phyloP scores from a whole-genome alignment of 306 rosid genomes.

The Argentina anserina region DNA sequence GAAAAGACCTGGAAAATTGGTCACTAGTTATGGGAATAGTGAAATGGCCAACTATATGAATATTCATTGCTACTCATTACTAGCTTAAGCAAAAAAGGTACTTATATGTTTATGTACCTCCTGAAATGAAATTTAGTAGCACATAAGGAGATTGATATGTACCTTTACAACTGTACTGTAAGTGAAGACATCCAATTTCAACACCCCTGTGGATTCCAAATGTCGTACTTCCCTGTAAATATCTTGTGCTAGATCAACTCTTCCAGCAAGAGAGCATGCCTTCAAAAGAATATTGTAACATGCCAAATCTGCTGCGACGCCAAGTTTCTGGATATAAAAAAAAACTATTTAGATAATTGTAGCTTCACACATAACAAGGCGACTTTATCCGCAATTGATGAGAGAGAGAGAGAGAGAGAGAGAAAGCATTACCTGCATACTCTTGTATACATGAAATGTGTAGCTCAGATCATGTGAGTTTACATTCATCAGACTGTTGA shows the following conservation, averaged over 20 bases:
- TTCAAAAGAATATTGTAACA: slow-evolving; percentile 88
- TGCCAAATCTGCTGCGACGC: slow-evolving; percentile 69
- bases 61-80: neutral
- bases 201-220: slow-evolving; percentile 66
- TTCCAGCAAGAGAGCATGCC: slow-evolving; percentile 86
- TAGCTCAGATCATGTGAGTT: slow-evolving; percentile 80
- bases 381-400: neutral
- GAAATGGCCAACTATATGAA: slow-evolving; percentile 1
- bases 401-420: slow-evolving; percentile 18
- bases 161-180: slow-evolving; percentile 98
- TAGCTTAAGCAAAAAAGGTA: neutral
- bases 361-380: slow-evolving; percentile 22
- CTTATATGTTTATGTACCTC: neutral
- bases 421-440: slow-evolving; percentile 56
- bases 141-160: slow-evolving; percentile 12
- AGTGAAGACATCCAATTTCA: slow-evolving; percentile 90
- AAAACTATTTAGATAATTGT: slow-evolving; percentile 22
- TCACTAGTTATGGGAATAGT: slow-evolving; percentile 16
- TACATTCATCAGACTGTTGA: slow-evolving; percentile 97
- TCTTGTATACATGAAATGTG: slow-evolving; percentile 52
- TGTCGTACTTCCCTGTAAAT: slow-evolving; percentile 74
- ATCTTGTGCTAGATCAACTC: slow-evolving; percentile 89
- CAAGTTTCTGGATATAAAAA: slow-evolving; percentile 59
- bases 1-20: slow-evolving; percentile 72
- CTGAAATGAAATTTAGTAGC: neutral